phyloP scores from a whole-genome alignment of 495 filamentous ascomycete genomes.

The Penicillium alfredii region DNA sequence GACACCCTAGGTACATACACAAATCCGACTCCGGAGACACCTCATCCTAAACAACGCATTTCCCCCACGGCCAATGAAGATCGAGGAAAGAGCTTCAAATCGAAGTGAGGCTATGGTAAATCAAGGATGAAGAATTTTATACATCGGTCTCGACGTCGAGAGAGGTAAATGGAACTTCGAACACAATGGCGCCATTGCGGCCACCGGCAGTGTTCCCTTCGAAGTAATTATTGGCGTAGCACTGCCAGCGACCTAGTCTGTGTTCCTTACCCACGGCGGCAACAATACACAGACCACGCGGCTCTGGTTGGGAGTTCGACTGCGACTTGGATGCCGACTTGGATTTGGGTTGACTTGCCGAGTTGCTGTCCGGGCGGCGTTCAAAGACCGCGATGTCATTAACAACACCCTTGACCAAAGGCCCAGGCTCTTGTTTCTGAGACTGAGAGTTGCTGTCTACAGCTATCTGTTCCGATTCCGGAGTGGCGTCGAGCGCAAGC shows the following conservation, averaged over 20 bases:
- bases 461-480: slow-evolving; percentile 20
- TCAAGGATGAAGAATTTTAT: slow-evolving; percentile 13
- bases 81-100: slow-evolving; percentile 3
- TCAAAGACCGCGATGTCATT: slow-evolving; percentile 86
- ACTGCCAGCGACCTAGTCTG: slow-evolving; percentile 70
- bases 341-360: slow-evolving; percentile 18
- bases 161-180: slow-evolving; percentile 60
- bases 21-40: slow-evolving; percentile 10
- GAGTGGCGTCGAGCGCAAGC: slow-evolving; percentile 24
- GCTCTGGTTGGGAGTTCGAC: slow-evolving; percentile 40
- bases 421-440: slow-evolving; percentile 19
- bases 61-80: slow-evolving; percentile 4
- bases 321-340: slow-evolving; percentile 45
- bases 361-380: slow-evolving; percentile 32
- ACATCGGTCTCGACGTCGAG: slow-evolving; percentile 20
- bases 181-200: slow-evolving; percentile 72
- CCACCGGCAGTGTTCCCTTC: slow-evolving; percentile 48
- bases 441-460: slow-evolving; percentile 12
- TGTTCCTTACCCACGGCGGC: slow-evolving; percentile 82
- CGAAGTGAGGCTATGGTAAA: slow-evolving; percentile 3
- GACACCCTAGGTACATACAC: too few relatives aligned
- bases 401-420: slow-evolving; percentile 63
- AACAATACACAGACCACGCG: slow-evolving; percentile 70
- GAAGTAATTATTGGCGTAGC: slow-evolving; percentile 36
- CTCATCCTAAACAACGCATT: slow-evolving; percentile 11